Evolutionary conservation across 2,329 filamentous ascomycete genomes (phyloP).

Genomic region (Metarhizium rileyi): DNA sequence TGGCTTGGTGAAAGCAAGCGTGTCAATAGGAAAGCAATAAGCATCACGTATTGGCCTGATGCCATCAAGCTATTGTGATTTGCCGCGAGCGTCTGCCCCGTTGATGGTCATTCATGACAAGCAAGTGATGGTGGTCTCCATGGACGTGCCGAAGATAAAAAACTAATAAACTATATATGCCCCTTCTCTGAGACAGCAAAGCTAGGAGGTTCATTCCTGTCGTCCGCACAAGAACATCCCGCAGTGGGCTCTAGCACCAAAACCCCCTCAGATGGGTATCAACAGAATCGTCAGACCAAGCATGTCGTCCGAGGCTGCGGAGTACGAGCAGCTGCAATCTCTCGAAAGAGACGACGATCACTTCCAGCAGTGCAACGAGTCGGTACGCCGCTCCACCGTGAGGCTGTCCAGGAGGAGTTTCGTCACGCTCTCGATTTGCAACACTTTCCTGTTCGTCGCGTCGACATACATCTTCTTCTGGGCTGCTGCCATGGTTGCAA

Average conservation of each 20-base stretch:
- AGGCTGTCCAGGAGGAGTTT: not conserved
- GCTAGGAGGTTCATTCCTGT: no score
- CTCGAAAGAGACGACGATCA: not conserved
- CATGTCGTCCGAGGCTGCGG: not conserved
- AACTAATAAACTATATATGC: no score
- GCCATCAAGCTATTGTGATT: not conserved
- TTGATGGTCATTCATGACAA: not conserved
- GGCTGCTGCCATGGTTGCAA: not conserved
- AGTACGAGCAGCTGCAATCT: not conserved
- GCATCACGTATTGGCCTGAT: not conserved
- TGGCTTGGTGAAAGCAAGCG: not conserved
- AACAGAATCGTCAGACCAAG: not conserved
- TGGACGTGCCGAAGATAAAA: no score
- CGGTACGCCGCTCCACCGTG: not conserved
- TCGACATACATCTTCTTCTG: not conserved
- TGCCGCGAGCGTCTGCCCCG: not conserved
- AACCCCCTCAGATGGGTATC: not conserved
- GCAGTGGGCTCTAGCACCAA: no score
- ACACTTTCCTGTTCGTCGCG: not conserved
- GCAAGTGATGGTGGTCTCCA: no score
- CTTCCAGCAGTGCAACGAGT: not conserved
- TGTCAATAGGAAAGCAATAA: not conserved
- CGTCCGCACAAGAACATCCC: no score
- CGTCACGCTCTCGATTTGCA: not conserved
- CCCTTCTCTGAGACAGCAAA: no score